Percentiles rank a stretch among this genome's conserved stretches.
Evolutionary conservation across 2,329 filamentous ascomycete species (phyloP).

Genomic region (Aschersonia sp.): DNA sequence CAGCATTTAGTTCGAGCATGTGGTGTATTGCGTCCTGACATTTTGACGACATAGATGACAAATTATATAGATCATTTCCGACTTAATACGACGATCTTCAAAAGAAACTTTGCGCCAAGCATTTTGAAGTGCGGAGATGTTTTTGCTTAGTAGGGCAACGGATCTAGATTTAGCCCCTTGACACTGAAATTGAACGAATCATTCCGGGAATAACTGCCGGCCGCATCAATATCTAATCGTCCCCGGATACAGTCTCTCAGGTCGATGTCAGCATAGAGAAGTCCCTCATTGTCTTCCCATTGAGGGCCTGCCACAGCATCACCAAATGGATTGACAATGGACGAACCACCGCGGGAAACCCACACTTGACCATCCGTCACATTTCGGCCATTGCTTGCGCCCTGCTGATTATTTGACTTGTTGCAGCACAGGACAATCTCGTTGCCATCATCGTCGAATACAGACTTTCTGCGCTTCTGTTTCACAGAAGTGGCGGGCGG

Average conservation of each 20-base stretch:
- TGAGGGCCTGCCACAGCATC: conserved; percentile 68
- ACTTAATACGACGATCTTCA: neutral
- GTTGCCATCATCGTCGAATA: conserved; percentile 39
- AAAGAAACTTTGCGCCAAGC: neutral
- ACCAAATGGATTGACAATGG: conserved; percentile 66
- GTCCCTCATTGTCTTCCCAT: conserved; percentile 61
- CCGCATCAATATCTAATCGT: conserved; percentile 69
- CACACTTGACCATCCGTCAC: conserved; percentile 22
- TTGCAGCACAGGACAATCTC: conserved; percentile 33
- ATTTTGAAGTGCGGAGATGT: no score
- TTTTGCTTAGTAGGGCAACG: conserved; percentile 32
- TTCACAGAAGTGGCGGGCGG: conserved; percentile 10
- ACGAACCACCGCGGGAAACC: conserved; percentile 63
- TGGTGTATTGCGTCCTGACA: no score
- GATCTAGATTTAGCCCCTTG: conserved; percentile 40
- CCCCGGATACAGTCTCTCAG: conserved; percentile 80
- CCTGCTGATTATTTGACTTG: conserved; percentile 6
- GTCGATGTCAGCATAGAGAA: conserved; percentile 63
- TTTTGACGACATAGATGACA: no score
- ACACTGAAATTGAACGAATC: conserved; percentile 49
- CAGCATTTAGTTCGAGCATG: no score
- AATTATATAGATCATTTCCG: neutral
- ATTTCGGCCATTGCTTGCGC: neutral
- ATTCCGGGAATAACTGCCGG: conserved; percentile 69
- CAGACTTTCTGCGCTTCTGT: conserved; percentile 21